Evolutionary conservation across 1,284 basidiomycete genomes (phyloP), one percentile per base, ranked within the genome.

Genomic region (Microstroma glucosiphilum): DNA sequence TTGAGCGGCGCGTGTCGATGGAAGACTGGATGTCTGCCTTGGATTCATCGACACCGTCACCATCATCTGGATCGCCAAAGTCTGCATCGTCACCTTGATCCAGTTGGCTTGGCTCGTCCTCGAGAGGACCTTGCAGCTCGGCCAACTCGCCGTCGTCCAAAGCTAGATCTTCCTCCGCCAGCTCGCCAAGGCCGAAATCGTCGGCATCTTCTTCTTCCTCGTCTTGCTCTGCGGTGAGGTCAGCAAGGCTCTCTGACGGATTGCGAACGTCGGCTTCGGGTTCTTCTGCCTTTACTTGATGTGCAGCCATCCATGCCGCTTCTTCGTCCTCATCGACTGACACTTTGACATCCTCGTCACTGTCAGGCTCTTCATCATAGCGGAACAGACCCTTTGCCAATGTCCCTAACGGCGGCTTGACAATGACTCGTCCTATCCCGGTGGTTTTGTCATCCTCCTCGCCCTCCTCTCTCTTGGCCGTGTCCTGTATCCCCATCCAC

Each of bases 171-270:
- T 72, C 69, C 49, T 68, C 65, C 26, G 30, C 30, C 30, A 37
- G 30, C 30, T 37, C 30, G 30, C 68, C 74, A 54, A 79, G 81
- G 17, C 69, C 66, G 9, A 69, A 59, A 49, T 56, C 59, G 21
- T 62, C 59, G 0, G 60, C 62, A 30, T 71, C 63, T 1, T 37
- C 30, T 9, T 75, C 77, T 56, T 75, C 73, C 30, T 71, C 67
- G 43, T 75, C 77, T 56, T 73, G 72, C 37, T 69, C 67, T 51
- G 70, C 66, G 40, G 77, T 68, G 78, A 79, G 61, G 62, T 79
- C 73, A 74, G 74, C 4, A 37, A 37, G 4, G 30, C 30, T 37
- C 73, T 71, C 9, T 37, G 30, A 37, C 4, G 9, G 9, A 4
- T 37, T 37, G 30, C 4, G 30, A 9, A 37, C 30, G 30, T 37